A percentile compares a stretch with the other conserved stretches of the same genome.
These are phyloP conservation scores for Lachnellula arida DNA, from an alignment of 2,329 filamentous ascomycete genomes.

Conservation along the genomic window DNA sequence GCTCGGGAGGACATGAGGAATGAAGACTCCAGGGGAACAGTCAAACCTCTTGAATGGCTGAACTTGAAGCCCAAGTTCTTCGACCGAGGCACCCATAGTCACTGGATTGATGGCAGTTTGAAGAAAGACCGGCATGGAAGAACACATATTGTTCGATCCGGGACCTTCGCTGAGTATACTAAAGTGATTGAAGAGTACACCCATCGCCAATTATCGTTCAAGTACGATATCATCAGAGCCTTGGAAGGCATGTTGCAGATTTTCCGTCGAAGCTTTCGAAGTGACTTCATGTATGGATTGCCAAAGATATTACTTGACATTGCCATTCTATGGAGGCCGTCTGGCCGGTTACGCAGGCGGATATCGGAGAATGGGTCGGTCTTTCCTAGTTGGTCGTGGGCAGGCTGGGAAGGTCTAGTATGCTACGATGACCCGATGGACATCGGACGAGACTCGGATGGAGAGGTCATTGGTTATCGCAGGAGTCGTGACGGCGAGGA, in stretches of 20 bases:
- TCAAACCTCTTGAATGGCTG: background rate
- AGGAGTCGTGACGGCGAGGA: conserved; percentile 1
- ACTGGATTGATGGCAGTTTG: conserved; percentile 2
- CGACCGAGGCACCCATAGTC: background rate
- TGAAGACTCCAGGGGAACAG: background rate
- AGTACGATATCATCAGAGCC: conserved; percentile 3
- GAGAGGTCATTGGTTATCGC: conserved; percentile 1
- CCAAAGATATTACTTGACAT: conserved; percentile 2
- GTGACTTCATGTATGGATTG: conserved; percentile 3
- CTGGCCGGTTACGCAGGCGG: background rate
- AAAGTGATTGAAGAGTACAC: conserved; percentile 1
- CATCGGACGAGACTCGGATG: background rate
- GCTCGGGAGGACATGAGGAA: conserved; percentile 3
- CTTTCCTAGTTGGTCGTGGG: conserved; percentile 2
- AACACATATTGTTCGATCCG: conserved; percentile 1
- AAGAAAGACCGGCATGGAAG: conserved; percentile 2
- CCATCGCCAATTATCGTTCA: conserved; percentile 2
- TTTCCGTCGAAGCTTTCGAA: conserved; percentile 1
- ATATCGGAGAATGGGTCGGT: background rate
- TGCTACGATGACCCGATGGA: background rate
- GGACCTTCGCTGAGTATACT: background rate
- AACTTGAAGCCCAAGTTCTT: background rate
- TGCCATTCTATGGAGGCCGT: conserved; percentile 1
- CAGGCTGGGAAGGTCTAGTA: conserved; percentile 2
- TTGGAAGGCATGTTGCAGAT: conserved; percentile 2